These are phyloP conservation scores for Pulveroboletus sp. DNA, from an alignment of 1,284 basidiomycete species.

Conservation along the genomic window DNA sequence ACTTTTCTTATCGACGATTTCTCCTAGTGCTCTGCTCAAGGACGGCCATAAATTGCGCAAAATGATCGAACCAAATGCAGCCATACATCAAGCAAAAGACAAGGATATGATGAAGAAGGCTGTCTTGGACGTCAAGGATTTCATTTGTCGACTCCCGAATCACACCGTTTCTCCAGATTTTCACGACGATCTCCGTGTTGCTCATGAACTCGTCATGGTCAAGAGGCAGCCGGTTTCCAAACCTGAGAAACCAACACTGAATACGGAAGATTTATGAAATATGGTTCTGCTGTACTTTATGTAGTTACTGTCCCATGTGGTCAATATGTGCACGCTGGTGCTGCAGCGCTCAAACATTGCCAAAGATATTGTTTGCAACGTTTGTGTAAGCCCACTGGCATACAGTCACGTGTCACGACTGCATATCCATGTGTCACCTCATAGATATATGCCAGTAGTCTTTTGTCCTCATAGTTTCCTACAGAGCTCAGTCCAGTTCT, in stretches of 20 bases:
- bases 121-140: slow-evolving; percentile 29
- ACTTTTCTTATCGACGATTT: not conserved
- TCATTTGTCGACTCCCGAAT: slow-evolving; percentile 28
- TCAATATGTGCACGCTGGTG: too few relatives aligned
- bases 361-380: too few relatives aligned
- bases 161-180: slow-evolving; percentile 20
- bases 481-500: too few relatives aligned
- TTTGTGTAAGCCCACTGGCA: too few relatives aligned
- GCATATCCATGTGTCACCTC: too few relatives aligned
- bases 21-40: slow-evolving; percentile 28
- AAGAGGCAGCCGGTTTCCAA: slow-evolving; percentile 2
- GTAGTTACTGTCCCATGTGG: not conserved
- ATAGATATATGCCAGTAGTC: too few relatives aligned
- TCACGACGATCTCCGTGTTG: slow-evolving; percentile 33
- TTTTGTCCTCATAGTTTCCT: too few relatives aligned
- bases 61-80: slow-evolving; percentile 31
- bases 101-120: slow-evolving; percentile 23
- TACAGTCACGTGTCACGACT: too few relatives aligned
- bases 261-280: slow-evolving; percentile 19
- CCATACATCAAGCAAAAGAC: slow-evolving; percentile 26
- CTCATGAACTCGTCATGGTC: slow-evolving; percentile 35
- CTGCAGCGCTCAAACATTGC: too few relatives aligned
- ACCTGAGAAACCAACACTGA: too few relatives aligned
- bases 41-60: slow-evolving; percentile 25
- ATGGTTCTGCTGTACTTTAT: not conserved